Evolutionary conservation across 2,329 filamentous ascomycete species (phyloP), one percentile per base, ranked within the genome.

Genomic region (Cordyceps javanica): DNA sequence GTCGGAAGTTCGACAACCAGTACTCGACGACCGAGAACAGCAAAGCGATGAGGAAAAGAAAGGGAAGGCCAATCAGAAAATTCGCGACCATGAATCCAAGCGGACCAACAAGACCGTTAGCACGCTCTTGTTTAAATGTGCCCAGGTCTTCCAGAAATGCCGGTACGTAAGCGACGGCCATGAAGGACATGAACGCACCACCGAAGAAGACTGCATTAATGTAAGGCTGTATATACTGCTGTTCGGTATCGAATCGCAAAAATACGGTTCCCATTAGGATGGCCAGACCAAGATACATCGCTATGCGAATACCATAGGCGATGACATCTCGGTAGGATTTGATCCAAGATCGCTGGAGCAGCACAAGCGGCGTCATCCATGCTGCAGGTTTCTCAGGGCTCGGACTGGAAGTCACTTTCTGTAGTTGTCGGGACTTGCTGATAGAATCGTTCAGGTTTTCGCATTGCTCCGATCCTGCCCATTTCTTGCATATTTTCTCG

Each of bases 201-300:
- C 87, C 85, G 65, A 88, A 89, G 77, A 88, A 88, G 53, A 95
- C 88, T 49, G 89, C 88, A 68, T 95, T 96, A 70, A 86, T 90
- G 65, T 90, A 89, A 0, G 90, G 85, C 65, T 90, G 87, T 63
- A 96, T 93, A 59, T 88, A 87, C 57, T 79, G 75, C 68, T 95
- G 90, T 0, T 78, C 74, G 0, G 86, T 78, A 4, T 79, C 73
- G 3, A 96, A 77, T 6, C 90, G 83, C 14, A 95, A 74, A 86
- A 89, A 96, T 13, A 95, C 88, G 0, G 91, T 95, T 5, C 91
- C 90, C 87, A 93, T 91, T 82, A 94, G 87, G 64, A 94, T 82
- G 1, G 90, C 90, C 16, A 95, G 77, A 0, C 83, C 82, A 23
- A 66, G 62, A 70, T 95, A 94, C 90, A 95, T 95, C 41, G 82